Percentiles rank a stretch among this genome's conserved stretches.
Conservation (phyloP, 2,329 filamentous ascomycete genomes). For the Fusarium nanum region DNA sequence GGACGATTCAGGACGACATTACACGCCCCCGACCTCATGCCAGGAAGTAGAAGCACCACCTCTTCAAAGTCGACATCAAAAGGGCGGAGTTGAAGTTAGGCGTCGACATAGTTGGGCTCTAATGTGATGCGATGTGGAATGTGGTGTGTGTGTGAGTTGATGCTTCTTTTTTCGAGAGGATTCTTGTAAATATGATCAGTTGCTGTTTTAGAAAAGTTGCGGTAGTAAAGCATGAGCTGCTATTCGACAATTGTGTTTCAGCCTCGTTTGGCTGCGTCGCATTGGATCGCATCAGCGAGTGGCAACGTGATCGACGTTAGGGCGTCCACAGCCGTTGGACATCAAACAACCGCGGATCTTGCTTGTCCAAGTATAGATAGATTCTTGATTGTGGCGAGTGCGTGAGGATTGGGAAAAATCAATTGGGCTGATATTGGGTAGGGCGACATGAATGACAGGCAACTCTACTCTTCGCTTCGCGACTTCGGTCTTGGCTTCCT, state of each 20-base stretch:
- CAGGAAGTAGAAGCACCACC: not conserved
- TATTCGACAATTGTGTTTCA: conserved; percentile 37
- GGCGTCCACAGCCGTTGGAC: conserved; percentile 28
- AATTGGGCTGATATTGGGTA: conserved; percentile 38
- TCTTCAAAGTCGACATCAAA: not conserved
- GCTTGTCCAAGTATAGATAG: not conserved
- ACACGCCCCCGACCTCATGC: conserved; percentile 5
- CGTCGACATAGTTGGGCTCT: conserved; percentile 34
- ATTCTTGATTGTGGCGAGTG: conserved; percentile 29
- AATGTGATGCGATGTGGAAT: not conserved
- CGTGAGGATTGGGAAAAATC: not conserved
- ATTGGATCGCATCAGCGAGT: conserved; percentile 37
- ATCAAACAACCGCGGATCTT: conserved; percentile 18
- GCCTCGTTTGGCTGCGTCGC: conserved; percentile 40
- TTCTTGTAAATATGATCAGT: conserved; percentile 19
- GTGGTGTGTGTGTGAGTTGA: not conserved
- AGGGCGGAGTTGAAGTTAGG: conserved; percentile 22
- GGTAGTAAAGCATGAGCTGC: conserved; percentile 12
- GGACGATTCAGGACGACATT: not conserved
- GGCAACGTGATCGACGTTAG: conserved; percentile 43
- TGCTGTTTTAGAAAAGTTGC: conserved; percentile 11
- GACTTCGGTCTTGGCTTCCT: not conserved
- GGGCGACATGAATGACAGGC: conserved; percentile 23
- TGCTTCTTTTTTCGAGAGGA: conserved; percentile 3
- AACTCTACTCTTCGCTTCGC: conserved; percentile 3